Percentiles rank a stretch among this genome's conserved stretches.
phyloP scores from a whole-genome alignment of 768 basidiomycete species.

The Hericium coralloides region DNA sequence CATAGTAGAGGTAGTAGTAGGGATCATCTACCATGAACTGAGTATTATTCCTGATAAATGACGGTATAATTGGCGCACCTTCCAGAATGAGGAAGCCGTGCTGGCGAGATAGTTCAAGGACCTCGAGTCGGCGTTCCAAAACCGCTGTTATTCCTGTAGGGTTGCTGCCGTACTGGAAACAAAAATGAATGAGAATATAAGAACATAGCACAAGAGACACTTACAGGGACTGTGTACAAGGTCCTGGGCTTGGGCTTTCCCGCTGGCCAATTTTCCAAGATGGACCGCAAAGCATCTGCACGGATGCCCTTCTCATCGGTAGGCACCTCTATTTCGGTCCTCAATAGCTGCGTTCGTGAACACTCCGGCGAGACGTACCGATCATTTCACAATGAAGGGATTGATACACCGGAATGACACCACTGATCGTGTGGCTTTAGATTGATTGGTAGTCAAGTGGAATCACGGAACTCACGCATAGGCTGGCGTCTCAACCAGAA shows the following conservation, averaged over 20 bases:
- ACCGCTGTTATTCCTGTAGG: constrained; percentile 78
- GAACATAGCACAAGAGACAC: not conserved
- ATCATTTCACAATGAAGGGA: constrained; percentile 48
- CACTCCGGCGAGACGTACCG: constrained; percentile 29
- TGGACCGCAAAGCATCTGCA: constrained; percentile 47
- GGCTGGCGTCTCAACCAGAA: constrained; percentile 77
- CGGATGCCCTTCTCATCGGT: constrained; percentile 69
- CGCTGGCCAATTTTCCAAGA: constrained; percentile 67
- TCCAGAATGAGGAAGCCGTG: constrained; percentile 80
- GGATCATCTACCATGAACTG: constrained; percentile 55
- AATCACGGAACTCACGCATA: constrained; percentile 45
- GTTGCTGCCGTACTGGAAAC: constrained; percentile 67
- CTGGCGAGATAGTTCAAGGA: constrained; percentile 61
- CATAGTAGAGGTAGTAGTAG: constrained; percentile 73
- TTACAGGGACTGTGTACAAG: constrained; percentile 73
- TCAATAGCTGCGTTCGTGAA: not conserved
- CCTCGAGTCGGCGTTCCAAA: constrained; percentile 57
- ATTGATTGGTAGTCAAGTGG: no score
- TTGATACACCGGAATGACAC: constrained; percentile 56
- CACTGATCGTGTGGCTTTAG: constrained; percentile 28
- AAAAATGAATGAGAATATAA: not conserved
- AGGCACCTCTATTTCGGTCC: constrained; percentile 50
- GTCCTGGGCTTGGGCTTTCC: constrained; percentile 65
- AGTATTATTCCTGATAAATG: not conserved
- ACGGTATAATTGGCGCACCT: constrained; percentile 33